Conservation (phyloP, 2,329 filamentous ascomycete species). For the Peltaster fructicola region DNA sequence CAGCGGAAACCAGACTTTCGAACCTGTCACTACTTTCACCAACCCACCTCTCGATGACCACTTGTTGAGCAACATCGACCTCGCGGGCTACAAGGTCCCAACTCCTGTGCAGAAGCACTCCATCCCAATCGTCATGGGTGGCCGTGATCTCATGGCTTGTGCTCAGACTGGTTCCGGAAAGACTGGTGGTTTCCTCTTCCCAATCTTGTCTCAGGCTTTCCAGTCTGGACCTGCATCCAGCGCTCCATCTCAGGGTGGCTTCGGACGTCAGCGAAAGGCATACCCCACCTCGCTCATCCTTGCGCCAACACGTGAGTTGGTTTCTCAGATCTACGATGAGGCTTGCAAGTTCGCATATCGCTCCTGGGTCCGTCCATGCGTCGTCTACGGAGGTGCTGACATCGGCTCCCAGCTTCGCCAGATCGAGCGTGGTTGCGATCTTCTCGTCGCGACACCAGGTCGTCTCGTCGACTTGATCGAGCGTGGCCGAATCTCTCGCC, state of each 20-base stretch:
- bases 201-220: slow-evolving; percentile 95
- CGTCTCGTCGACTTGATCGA: slow-evolving; percentile 96
- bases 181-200: slow-evolving; percentile 98
- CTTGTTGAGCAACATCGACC: slow-evolving; percentile 77
- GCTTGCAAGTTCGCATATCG: slow-evolving; percentile 96
- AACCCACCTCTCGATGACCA: slow-evolving; percentile 94
- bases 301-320: slow-evolving; percentile 91
- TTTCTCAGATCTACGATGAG: slow-evolving; percentile 97
- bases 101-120: slow-evolving; percentile 99
- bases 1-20: slow-evolving; percentile 81
- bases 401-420: slow-evolving; percentile 96
- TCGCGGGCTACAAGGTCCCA: slow-evolving; percentile 86
- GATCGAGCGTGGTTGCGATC: slow-evolving; percentile 93
- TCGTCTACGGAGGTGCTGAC: slow-evolving; percentile 97
- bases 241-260: slow-evolving; percentile 51
- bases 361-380: slow-evolving; percentile 95
- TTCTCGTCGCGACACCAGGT: slow-evolving; percentile 91
- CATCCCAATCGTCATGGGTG: slow-evolving; percentile 94
- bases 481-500: slow-evolving; percentile 89
- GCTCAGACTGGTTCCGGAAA: slow-evolving; percentile 99
- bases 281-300: slow-evolving; percentile 93
- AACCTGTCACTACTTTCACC: slow-evolving; percentile 76
- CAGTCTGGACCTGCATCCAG: slow-evolving; percentile 62
- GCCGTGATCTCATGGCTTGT: slow-evolving; percentile 97
- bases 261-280: slow-evolving; percentile 89